A percentile compares a stretch with the other conserved stretches of the same genome.
Evolutionary conservation across 495 filamentous ascomycete species (phyloP).

Genomic region (Bathelium albidoporum): DNA sequence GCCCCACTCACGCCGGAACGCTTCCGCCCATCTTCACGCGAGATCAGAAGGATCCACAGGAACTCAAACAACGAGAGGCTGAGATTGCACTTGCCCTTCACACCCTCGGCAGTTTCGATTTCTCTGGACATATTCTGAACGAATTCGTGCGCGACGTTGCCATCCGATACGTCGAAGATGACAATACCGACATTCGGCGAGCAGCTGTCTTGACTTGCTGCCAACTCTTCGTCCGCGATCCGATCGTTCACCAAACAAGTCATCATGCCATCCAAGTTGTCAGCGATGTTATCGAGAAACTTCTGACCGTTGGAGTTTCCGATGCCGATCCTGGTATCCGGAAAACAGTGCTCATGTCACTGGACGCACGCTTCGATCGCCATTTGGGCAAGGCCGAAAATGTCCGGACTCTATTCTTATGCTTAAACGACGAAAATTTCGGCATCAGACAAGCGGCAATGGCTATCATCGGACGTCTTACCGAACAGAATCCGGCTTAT

Average conservation of each 20-base stretch:
- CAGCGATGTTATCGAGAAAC: slow-evolving; percentile 90
- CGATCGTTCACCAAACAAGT: slow-evolving; percentile 95
- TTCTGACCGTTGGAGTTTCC: slow-evolving; percentile 86
- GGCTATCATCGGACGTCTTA: slow-evolving; percentile 87
- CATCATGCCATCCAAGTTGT: slow-evolving; percentile 93
- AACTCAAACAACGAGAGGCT: slow-evolving; percentile 63
- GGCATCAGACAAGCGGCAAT: slow-evolving; percentile 88
- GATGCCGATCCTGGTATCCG: slow-evolving; percentile 85
- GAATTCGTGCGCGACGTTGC: slow-evolving; percentile 98
- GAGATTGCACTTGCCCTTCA: slow-evolving; percentile 88
- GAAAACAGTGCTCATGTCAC: slow-evolving; percentile 70
- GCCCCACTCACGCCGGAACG: slow-evolving; percentile 58
- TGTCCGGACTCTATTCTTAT: slow-evolving; percentile 86
- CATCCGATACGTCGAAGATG: slow-evolving; percentile 93
- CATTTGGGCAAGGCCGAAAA: slow-evolving; percentile 93
- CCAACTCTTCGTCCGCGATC: slow-evolving; percentile 90
- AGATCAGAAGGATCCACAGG: slow-evolving; percentile 68
- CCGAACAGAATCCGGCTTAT: slow-evolving; percentile 86
- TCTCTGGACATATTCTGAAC: slow-evolving; percentile 82
- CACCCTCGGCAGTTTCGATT: slow-evolving; percentile 94
- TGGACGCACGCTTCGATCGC: slow-evolving; percentile 89
- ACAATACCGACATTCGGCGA: slow-evolving; percentile 86
- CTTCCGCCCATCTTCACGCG: slow-evolving; percentile 69
- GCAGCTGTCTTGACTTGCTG: slow-evolving; percentile 95
- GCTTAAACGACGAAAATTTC: slow-evolving; percentile 92